Percentiles rank a stretch among this genome's conserved stretches.
Conservation (phyloP, 192 early-diverging fungal species). For the Geranomyces variabilis region DNA sequence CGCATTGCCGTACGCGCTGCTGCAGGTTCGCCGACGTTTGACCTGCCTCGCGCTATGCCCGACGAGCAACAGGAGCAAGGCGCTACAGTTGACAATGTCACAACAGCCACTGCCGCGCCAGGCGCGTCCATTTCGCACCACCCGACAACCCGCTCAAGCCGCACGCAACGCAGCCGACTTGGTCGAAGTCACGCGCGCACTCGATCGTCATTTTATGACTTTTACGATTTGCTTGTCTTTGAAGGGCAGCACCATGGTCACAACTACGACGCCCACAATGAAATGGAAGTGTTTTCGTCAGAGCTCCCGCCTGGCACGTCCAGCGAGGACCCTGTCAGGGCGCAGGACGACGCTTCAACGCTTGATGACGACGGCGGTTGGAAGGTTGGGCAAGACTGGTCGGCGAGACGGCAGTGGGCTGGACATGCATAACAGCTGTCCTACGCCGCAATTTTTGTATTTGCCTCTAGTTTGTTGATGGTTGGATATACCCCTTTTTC, state of each 20-base stretch:
- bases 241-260: not conserved
- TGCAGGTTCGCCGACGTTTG: not conserved
- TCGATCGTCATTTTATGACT: conserved; percentile 6
- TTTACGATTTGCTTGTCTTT: conserved; percentile 14
- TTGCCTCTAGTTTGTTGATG: no score
- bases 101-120: not conserved
- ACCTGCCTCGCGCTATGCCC: not conserved
- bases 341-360: not conserved
- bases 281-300: not conserved
- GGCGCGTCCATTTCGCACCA: not conserved
- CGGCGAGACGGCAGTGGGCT: conserved; percentile 1
- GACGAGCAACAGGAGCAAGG: no score
- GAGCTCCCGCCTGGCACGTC: not conserved
- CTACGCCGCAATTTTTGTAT: no score
- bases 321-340: not conserved
- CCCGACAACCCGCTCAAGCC: not conserved
- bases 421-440: not conserved
- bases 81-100: not conserved
- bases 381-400: not conserved
- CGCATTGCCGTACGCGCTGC: conserved; percentile 9
- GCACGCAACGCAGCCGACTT: no score
- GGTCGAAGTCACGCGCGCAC: not conserved
- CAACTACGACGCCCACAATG: not conserved
- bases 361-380: not conserved
- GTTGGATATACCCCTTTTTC: no score